Percentiles rank a stretch among this genome's conserved stretches.
These are phyloP conservation scores for Talaromyces stipitatus DNA, from an alignment of 495 filamentous ascomycete species.

Conservation along the genomic window DNA sequence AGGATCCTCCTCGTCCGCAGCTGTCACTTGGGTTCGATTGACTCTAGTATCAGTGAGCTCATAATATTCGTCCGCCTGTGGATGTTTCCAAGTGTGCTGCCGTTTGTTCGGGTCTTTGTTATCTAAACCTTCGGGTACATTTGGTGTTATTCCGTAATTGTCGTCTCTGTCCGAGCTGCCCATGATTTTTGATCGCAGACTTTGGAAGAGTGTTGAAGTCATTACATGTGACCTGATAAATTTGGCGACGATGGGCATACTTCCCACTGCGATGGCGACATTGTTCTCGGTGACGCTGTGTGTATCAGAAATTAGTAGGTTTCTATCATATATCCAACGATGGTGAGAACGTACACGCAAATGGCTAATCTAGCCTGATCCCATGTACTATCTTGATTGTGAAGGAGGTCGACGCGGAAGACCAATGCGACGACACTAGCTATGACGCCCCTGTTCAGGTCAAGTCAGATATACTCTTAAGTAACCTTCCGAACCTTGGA, in stretches of 20 bases:
- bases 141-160: background rate
- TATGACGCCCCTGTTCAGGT: background rate
- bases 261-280: background rate
- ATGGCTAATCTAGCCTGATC: background rate
- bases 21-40: background rate
- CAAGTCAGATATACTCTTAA: background rate
- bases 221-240: background rate
- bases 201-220: background rate
- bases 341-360: background rate
- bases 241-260: background rate
- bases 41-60: background rate
- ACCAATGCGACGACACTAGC: background rate
- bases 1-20: background rate
- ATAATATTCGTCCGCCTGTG: background rate
- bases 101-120: background rate
- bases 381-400: background rate
- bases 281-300: background rate
- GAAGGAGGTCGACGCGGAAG: background rate
- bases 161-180: background rate
- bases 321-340: too few species aligned
- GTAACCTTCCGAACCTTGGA: background rate
- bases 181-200: background rate
- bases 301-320: too few species aligned
- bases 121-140: background rate
- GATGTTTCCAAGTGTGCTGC: background rate